Evolutionary conservation across 208 protist species (phyloP), one percentile per base, ranked within the genome.

Genomic region (Leishmania tarentolae): DNA sequence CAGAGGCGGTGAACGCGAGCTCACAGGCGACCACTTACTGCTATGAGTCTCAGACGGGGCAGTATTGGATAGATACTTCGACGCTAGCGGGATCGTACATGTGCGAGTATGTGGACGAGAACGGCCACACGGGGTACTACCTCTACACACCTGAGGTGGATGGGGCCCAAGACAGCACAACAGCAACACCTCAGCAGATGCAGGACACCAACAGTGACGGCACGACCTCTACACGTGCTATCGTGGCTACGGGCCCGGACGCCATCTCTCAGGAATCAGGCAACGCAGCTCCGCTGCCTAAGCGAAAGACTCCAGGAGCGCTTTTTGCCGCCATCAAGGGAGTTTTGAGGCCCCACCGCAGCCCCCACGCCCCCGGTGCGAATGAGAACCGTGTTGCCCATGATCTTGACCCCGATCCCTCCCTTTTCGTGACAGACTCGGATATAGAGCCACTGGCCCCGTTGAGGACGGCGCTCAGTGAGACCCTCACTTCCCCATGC

Each of bases 51-150:
- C 52, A 21, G 24, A 15, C 21, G 11, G 40, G 21, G 35, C 31
- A 77, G 17, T 21, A 31, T 61, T 50, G 24, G 11, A 57, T 71
- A 24, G 66, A 40, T 3, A 44, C 44, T 17, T 24, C 56, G n/a
- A 40, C 78, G 2, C 81, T 76, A 24, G 19, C 9, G 17, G 81
- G 81, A n/a, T 56, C 61, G 17, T 86, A 83, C 66, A 31, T 86
- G n/a, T 91, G 86, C 61, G 73, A 85, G 59, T 88, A 79, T 78
- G 80, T 85, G 21, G 85, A 88, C 59, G 82, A 91, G 68, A 86
- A 88, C 59, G 87, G 87, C 31, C 71, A 83, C 57, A 89, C 78
- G 3, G 69, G 85, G 69, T 83, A 88, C 50, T 87, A 85, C 78
- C 31, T 83, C 37, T 89, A 82, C 76, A 82, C 85, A 2, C 78